Conservation (phyloP, 306 rosid genomes). For the Morella rubra region DNA sequence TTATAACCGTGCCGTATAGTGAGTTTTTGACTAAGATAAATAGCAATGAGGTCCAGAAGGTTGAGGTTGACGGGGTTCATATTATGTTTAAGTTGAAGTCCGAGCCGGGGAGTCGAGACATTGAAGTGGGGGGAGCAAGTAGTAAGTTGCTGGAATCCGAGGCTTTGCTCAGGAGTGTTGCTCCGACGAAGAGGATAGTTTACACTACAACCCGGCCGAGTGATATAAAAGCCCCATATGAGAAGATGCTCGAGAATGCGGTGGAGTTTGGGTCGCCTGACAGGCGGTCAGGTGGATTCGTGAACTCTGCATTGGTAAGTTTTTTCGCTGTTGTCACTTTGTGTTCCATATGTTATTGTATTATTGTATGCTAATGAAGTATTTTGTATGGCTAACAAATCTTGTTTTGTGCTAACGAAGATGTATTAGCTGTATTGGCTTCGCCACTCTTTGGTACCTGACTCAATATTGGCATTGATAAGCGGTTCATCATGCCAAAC, state of each 20-base stretch:
- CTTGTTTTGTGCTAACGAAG: background rate
- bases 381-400: background rate
- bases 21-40: constrained; percentile 83
- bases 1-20: constrained; percentile 82
- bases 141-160: constrained; percentile 63
- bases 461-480: background rate
- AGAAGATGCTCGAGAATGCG: constrained; percentile 91
- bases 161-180: constrained; percentile 31
- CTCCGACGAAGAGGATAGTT: constrained; percentile 75
- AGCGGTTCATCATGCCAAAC: background rate
- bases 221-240: constrained; percentile 90
- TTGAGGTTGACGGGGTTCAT: constrained; percentile 94
- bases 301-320: constrained; percentile 83
- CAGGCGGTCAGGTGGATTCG: constrained; percentile 80
- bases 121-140: constrained; percentile 44
- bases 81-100: constrained; percentile 86
- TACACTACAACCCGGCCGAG: constrained; percentile 89
- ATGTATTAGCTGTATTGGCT: background rate
- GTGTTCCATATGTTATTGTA: background rate
- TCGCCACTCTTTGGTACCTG: background rate
- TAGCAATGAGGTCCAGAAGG: constrained; percentile 80
- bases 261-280: constrained; percentile 97
- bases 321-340: background rate
- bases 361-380: background rate
- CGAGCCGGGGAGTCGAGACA: constrained; percentile 45